Evolutionary conservation across 2,329 filamentous ascomycete species (phyloP).

Genomic region (Cladosporium sp.): DNA sequence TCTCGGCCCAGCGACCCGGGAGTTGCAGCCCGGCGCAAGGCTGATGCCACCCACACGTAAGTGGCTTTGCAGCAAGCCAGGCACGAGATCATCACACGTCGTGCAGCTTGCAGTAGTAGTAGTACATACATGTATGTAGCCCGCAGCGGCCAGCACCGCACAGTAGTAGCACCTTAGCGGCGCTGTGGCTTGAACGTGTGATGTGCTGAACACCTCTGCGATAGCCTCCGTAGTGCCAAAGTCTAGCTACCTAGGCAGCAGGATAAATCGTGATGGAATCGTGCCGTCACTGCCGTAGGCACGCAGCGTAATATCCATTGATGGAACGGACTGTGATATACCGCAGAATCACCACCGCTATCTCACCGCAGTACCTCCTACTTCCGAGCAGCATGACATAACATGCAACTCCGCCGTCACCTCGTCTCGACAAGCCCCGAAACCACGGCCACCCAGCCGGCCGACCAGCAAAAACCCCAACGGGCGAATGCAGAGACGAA

Average conservation of each 20-base stretch:
- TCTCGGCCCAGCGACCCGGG: slow-evolving; percentile 12
- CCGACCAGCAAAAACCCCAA: neutral
- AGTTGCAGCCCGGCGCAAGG: slow-evolving; percentile 1
- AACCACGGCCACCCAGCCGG: neutral
- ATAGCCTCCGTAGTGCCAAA: no score
- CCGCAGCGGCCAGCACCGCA: neutral
- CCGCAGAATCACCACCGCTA: no score
- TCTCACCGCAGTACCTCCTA: no score
- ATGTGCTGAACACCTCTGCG: neutral
- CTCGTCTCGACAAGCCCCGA: neutral
- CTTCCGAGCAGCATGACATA: no score
- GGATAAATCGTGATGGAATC: neutral
- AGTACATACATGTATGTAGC: no score
- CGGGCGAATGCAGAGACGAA: neutral
- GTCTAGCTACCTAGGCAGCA: neutral
- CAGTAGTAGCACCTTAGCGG: neutral
- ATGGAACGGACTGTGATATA: no score
- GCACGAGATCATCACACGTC: slow-evolving; percentile 10
- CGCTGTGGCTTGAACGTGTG: neutral
- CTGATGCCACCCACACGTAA: slow-evolving; percentile 10
- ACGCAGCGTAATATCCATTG: neutral
- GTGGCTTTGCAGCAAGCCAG: slow-evolving; percentile 12
- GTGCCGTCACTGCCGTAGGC: neutral
- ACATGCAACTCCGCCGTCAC: neutral
- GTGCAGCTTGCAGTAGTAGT: neutral